Base-by-base conservation (phyloP, 441 rosid species). In the Kokia cookei region DNA sequence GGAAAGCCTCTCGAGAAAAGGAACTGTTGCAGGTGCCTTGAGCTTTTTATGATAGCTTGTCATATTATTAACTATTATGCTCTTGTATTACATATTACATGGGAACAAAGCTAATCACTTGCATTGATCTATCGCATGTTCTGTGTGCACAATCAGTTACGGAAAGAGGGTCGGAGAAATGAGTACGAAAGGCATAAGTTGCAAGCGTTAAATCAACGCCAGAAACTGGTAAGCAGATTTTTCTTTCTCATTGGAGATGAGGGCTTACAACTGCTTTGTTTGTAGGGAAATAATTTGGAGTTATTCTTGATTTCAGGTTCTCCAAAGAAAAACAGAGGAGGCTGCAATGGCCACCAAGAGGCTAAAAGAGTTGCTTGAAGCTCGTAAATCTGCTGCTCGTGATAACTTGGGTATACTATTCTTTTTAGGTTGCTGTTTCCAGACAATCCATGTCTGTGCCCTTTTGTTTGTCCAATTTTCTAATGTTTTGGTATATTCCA, bases 301-400 rank as follows among this genome's bases (percentile, higher is more conserved):
- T 73, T 73, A 40, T 76, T 79, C 50, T 75, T 58, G 17, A 60
- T 72, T 77, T 72, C 85, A 96, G 99, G 98, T 96, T 87, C 98
- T 96, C 72, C 99, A 96, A 63, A 90, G 99, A 82, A 96, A 96
- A 87, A 96, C 99, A 47, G 99, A 94, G 82, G 99, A 96, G 85
- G 99, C 99, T 77, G 96, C 98, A 72, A 85, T 92, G 93, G 98
- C 99, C 57, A 96, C 98, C 81, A 96, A 91, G 82, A 89, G 99
- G 85, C 84, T 96, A 72, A 96, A 96, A 81, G 98, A 96, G 85
- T 79, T 96, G 86, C 89, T 96, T 58, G 99, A 96, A 92, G 94
- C 95, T 80, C 94, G 98, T n/a, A 96, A 96, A 85, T 87, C 90
- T 74, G 85, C 97, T 81, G 73, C 83, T 47, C 97, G 99, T 62